phyloP scores from a whole-genome alignment of 495 filamentous ascomycete species.

The Pyrenula aspistea region DNA sequence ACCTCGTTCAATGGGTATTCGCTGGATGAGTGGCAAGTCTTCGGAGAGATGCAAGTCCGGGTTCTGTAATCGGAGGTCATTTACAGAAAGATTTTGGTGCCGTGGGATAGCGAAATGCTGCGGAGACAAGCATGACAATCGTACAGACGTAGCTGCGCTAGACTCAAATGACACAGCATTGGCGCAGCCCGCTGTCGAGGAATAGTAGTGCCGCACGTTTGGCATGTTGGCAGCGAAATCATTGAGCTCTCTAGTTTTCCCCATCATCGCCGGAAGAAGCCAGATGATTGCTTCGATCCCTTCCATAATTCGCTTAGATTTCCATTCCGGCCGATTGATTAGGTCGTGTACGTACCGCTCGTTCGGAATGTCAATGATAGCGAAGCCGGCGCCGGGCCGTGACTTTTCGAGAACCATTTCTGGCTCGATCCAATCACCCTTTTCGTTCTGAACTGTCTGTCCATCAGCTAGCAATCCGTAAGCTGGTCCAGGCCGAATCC shows the following conservation, averaged over 20 bases:
- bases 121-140: conserved; percentile 56
- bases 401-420: conserved; percentile 53
- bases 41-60: conserved; percentile 8
- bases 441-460: conserved; percentile 33
- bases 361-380: conserved; percentile 67
- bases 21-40: conserved; percentile 8
- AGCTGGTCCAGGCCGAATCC: conserved; percentile 38
- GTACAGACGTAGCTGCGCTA: conserved; percentile 45
- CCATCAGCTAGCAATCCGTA: conserved; percentile 46
- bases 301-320: conserved; percentile 45
- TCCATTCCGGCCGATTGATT: conserved; percentile 63
- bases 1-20: conserved; percentile 28
- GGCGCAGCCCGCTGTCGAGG: conserved; percentile 55
- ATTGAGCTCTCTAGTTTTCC: conserved; percentile 43
- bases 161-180: conserved; percentile 60
- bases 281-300: conserved; percentile 63
- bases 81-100: conserved; percentile 36
- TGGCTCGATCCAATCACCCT: conserved; percentile 46
- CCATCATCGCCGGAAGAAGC: conserved; percentile 63
- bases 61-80: conserved; percentile 9
- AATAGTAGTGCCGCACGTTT: conserved; percentile 59
- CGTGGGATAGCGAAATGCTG: conserved; percentile 55
- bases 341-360: conserved; percentile 53
- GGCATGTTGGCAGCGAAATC: conserved; percentile 54
- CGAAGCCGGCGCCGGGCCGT: conserved; percentile 51